A percentile compares a stretch with the other conserved stretches of the same genome.
Conservation (phyloP, 148 eudicot species). For the Chenopodium berlandieri region DNA sequence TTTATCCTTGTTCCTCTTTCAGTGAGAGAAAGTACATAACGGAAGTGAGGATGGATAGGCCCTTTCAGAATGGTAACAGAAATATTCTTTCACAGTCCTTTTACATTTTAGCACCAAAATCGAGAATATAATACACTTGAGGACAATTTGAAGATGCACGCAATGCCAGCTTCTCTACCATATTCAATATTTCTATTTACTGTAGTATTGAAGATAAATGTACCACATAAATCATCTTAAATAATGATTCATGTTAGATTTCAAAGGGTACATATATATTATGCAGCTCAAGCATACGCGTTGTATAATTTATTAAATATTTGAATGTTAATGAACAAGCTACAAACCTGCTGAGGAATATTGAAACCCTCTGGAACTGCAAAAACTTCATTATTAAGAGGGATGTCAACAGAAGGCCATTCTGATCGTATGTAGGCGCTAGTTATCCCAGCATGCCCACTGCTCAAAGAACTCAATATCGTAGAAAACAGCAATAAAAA, state of each 20-base stretch:
- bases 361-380: conserved; percentile 21
- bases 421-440: conserved; percentile 22
- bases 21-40: not conserved
- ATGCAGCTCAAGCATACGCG: not conserved
- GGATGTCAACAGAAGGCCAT: conserved; percentile 25
- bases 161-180: not conserved
- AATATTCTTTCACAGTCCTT: not conserved
- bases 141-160: not conserved
- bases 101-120: not conserved
- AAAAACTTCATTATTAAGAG: conserved; percentile 32
- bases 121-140: not conserved
- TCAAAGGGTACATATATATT: not conserved
- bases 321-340: not conserved
- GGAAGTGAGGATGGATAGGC: not conserved
- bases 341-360: conserved; percentile 29
- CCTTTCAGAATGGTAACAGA: not conserved
- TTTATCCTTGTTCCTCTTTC: not conserved
- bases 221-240: not conserved
- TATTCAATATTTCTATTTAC: not conserved
- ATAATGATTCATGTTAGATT: not conserved
- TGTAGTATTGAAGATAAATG: not conserved
- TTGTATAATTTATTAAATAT: not conserved
- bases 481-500: not conserved
- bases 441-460: conserved; percentile 21
- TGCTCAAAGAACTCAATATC: conserved; percentile 7